These are phyloP conservation scores for Ophidiomyces ophidiicola DNA, from an alignment of 2,329 filamentous ascomycete genomes.

Conservation along the genomic window DNA sequence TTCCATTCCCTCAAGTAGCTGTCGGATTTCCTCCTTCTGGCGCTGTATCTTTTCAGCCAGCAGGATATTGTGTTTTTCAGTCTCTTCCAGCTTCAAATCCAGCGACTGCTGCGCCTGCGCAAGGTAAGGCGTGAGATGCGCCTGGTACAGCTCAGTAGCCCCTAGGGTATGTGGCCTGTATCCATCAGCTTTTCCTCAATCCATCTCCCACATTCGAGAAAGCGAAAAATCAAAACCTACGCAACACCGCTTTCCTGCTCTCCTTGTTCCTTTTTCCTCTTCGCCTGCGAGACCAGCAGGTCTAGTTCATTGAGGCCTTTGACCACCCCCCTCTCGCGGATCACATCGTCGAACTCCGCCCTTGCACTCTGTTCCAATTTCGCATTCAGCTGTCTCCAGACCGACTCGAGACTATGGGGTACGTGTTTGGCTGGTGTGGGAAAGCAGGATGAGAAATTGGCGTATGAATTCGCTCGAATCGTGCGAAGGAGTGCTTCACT, in stretches of 20 bases:
- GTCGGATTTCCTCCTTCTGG: constrained; percentile 47
- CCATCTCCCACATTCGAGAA: background rate
- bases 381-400: constrained; percentile 48
- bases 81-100: constrained; percentile 37
- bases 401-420: constrained; percentile 42
- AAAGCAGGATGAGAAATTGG: constrained; percentile 52
- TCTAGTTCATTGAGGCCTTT: constrained; percentile 50
- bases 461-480: constrained; percentile 48
- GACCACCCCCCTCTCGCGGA: constrained; percentile 45
- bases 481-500: constrained; percentile 47
- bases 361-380: constrained; percentile 46
- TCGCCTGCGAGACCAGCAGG: constrained; percentile 47
- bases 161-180: constrained; percentile 47
- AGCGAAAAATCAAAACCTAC: constrained; percentile 30
- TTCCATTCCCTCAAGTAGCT: constrained; percentile 43
- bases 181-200: too few relatives aligned
- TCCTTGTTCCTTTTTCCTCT: constrained; percentile 38
- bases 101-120: constrained; percentile 40
- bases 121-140: constrained; percentile 48
- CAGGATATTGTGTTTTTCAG: constrained; percentile 42
- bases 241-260: constrained; percentile 32
- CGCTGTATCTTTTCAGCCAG: constrained; percentile 40
- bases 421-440: constrained; percentile 49
- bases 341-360: constrained; percentile 50
- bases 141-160: constrained; percentile 44